These are phyloP conservation scores for Aspergillus incahuasiensis DNA, from an alignment of 495 filamentous ascomycete species.

Conservation along the genomic window DNA sequence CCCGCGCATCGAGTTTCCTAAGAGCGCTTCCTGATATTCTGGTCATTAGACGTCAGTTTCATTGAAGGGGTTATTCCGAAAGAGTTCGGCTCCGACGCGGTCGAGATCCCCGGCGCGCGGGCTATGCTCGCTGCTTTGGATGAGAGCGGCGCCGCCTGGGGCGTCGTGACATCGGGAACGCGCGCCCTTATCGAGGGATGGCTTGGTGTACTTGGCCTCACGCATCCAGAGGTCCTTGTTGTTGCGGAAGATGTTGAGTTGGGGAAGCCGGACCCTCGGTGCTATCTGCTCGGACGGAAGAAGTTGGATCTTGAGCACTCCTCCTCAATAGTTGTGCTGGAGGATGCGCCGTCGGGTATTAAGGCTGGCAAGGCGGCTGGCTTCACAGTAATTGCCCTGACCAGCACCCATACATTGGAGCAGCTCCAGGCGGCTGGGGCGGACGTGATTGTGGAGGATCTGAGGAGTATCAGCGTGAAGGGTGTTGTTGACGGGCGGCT, in stretches of 20 bases:
- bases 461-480: slow-evolving; percentile 64
- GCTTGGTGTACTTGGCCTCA: slow-evolving; percentile 72
- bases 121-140: slow-evolving; percentile 56
- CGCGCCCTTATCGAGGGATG: slow-evolving; percentile 78
- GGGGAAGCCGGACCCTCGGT: slow-evolving; percentile 82
- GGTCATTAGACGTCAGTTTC: slow-evolving; percentile 62
- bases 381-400: slow-evolving; percentile 81
- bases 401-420: slow-evolving; percentile 74
- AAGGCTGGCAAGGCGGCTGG: slow-evolving; percentile 81
- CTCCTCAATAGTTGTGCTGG: slow-evolving; percentile 67
- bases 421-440: slow-evolving; percentile 68
- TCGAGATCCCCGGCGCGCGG: slow-evolving; percentile 72
- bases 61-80: slow-evolving; percentile 76
- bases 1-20: background rate
- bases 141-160: slow-evolving; percentile 62
- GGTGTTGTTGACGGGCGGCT: slow-evolving; percentile 47
- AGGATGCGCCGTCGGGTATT: slow-evolving; percentile 93
- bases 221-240: slow-evolving; percentile 68
- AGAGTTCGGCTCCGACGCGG: slow-evolving; percentile 68
- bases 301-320: slow-evolving; percentile 54
- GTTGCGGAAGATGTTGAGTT: slow-evolving; percentile 78
- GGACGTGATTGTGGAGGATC: slow-evolving; percentile 83
- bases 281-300: slow-evolving; percentile 70
- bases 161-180: slow-evolving; percentile 89
- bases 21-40: background rate